Evolutionary conservation across 176 grass and related monocot genomes (phyloP), one percentile per base, ranked within the genome.

Genomic region (Stipa capillata): DNA sequence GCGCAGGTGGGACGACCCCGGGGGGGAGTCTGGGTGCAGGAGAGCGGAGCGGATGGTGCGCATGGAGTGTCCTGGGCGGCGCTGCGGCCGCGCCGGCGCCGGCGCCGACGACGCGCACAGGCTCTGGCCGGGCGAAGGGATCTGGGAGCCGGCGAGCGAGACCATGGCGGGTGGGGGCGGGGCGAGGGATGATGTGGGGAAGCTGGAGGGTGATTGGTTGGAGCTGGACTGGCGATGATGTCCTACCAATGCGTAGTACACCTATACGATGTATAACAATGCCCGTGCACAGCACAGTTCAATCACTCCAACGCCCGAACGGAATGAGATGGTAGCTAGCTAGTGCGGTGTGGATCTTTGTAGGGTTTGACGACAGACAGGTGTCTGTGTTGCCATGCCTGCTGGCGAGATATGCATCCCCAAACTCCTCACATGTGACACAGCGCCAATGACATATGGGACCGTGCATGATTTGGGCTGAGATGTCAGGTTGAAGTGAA

Each of bases 91-190:
- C 33, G 59, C n/a, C n/a, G n/a, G n/a, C n/a, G n/a, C n/a, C n/a
- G n/a, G n/a, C n/a, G n/a, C 39, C 2, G 91, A 47, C 8, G 84
- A 74, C 15, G 85, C 29, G 90, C 90, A 93, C 0, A 83, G 85
- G 76, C 43, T 79, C 50, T 82, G 82, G 4, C 51, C 48, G 3
- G 90, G 78, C 63, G 93, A 88, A 60, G 88, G 83, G 79, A 97
- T 88, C 90, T 90, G 90, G 67, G 83, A 83, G 78, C 85, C 82
- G 61, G 90, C 83, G 45, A 94, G 92, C 27, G 95, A 94, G 29
- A 98, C 92, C 95, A 98, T 98, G 61, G 79, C 73, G 8, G 58
- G 61, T 42, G 12, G 11, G 39, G 6, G 14, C 5, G 60, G 13
- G 54, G 39, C 16, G 35, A 16, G 24, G 50, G 81, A 62, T 77